A percentile compares a stretch with the other conserved stretches of the same genome.
Evolutionary conservation across 164 flowering plant species (phyloP).

Genomic region (Annona cherimola): DNA sequence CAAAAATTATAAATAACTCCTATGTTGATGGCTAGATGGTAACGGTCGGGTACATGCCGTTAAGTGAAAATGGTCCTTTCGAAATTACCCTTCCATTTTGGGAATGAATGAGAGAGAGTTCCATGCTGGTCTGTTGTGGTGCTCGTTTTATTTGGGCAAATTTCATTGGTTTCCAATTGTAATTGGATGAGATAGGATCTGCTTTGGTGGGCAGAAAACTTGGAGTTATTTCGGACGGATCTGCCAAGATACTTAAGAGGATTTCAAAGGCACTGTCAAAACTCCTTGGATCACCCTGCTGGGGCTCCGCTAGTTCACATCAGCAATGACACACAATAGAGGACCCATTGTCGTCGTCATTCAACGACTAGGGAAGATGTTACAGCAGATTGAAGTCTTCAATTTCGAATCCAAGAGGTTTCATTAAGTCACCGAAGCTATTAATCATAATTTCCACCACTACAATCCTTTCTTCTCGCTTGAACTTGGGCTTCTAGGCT

Average conservation of each 20-base stretch:
- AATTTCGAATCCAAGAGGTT: constrained; percentile 40
- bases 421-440: constrained; percentile 40
- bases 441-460: constrained; percentile 62
- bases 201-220: no score
- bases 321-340: constrained; percentile 51
- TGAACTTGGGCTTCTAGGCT: constrained; percentile 48
- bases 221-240: constrained; percentile 76
- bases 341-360: constrained; percentile 66
- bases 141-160: no score
- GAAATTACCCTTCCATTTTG: no score
- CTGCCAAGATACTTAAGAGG: constrained; percentile 23
- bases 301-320: constrained; percentile 80
- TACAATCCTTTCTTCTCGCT: constrained; percentile 84
- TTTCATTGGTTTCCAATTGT: no score
- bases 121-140: no score
- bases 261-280: neutral
- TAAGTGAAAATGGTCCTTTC: no score
- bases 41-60: no score
- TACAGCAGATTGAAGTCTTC: constrained; percentile 73
- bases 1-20: no score
- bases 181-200: no score
- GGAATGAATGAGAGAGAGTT: no score
- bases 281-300: constrained; percentile 61
- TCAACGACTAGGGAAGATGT: constrained; percentile 39
- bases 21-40: no score